Base-by-base conservation (phyloP, 331 rosid species). In the Malus hybrid region DNA sequence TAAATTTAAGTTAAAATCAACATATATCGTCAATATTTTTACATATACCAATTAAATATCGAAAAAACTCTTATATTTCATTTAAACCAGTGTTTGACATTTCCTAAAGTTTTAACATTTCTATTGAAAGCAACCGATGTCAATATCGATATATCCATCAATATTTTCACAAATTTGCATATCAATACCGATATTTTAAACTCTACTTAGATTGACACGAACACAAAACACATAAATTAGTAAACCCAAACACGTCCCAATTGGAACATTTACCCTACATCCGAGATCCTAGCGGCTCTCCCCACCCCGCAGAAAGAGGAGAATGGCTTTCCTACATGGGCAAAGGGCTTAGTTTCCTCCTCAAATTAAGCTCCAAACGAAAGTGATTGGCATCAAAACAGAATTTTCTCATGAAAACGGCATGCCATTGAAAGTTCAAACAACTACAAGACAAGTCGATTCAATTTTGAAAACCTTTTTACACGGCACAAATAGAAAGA, bases 401-500 rank as follows among this genome's bases (percentile, higher is more conserved):
- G 14, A 42, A 42, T 0, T 3, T 73, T 18, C 59, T 27, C n/a
- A 10, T 44, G 27, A 2, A 8, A 44, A 44, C 0, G 44, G 28
- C 44, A 73, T 62, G 61, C 36, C 20, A 62, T 61, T 18, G 31
- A 73, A 73, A 62, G 70, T 62, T 73, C 60, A 62, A 62, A 52
- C 57, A 1, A 52, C 9, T 52, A 6, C 57, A 18, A 1, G 20
- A 6, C 15, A 19, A 44, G 77, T 62, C 70, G 62, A 62, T 44
- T 73, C 70, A 73, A 62, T 44, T 73, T 44, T 18, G 61, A 46
- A 69, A 44, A 61, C 77, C 44, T 29, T 61, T 44, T 62, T 28
- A 28, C 32, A 42, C 4, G 48, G 48, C 48, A 10, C 48, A 10
- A 42, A 42, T 42, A 10, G 48, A 42, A 10, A 42, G 14, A 42